A percentile compares a stretch with the other conserved stretches of the same genome.
Evolutionary conservation across 2,329 filamentous ascomycete genomes (phyloP).

Genomic region (Orbilia oligospora): DNA sequence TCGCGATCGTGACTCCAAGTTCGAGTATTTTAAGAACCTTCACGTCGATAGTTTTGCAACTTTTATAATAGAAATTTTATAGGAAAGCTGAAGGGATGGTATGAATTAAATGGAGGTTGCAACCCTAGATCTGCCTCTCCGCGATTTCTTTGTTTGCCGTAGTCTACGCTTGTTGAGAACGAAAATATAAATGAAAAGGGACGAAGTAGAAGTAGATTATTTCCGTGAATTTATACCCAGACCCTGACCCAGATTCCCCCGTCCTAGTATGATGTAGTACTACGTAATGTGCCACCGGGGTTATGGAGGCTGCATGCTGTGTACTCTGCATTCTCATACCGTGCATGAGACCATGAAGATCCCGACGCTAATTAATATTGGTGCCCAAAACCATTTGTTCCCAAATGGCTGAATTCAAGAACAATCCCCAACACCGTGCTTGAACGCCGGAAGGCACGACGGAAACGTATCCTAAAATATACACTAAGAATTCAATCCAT

Average conservation of each 20-base stretch:
- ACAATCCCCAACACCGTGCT: conserved; percentile 2
- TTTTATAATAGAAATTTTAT: too few relatives aligned
- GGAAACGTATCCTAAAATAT: conserved; percentile 19
- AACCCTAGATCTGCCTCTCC: too few relatives aligned
- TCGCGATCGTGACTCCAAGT: too few relatives aligned
- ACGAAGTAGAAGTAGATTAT: too few relatives aligned
- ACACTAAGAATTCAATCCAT: background rate
- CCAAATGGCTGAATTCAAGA: too few relatives aligned
- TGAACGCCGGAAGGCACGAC: conserved; percentile 7
- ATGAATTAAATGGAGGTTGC: too few relatives aligned
- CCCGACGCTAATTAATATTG: conserved; percentile 18
- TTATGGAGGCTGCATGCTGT: background rate
- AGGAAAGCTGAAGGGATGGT: too few relatives aligned
- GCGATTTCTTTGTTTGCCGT: too few relatives aligned
- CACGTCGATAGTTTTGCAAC: too few relatives aligned
- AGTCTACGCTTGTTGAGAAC: too few relatives aligned
- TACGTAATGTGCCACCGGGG: conserved; percentile 34
- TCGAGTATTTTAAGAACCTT: background rate
- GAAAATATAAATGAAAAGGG: too few relatives aligned
- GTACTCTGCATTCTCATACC: conserved; percentile 3
- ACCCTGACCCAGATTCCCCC: background rate
- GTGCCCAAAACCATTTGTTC: background rate
- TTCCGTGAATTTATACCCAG: background rate
- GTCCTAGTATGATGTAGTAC: conserved; percentile 22
- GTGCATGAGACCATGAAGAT: conserved; percentile 21